Percentiles rank a stretch among this genome's conserved stretches.
Conservation (phyloP, 2,329 filamentous ascomycete genomes). For the Bipolaris cookei region DNA sequence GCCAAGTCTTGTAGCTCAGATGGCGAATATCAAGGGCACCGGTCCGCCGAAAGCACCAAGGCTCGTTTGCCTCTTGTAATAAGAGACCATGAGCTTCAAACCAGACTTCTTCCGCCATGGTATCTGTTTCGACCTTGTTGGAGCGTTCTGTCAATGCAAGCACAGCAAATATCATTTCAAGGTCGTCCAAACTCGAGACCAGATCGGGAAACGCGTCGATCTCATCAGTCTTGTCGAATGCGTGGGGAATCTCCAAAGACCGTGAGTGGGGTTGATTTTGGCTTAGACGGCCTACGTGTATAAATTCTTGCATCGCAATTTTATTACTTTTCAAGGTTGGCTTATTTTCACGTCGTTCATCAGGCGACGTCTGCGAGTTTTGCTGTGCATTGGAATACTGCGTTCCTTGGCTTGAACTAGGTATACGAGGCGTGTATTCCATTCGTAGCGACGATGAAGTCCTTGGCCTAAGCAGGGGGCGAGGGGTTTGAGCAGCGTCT, state of each 20-base stretch:
- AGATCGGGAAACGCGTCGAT: background rate
- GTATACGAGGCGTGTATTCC: background rate
- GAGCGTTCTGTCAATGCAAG: background rate
- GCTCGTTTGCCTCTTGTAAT: background rate
- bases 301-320: background rate
- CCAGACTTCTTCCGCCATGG: background rate
- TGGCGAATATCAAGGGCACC: background rate
- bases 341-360: background rate
- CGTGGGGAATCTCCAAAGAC: background rate
- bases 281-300: background rate
- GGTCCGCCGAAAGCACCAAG: background rate
- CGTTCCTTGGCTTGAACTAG: background rate
- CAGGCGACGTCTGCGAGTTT: background rate
- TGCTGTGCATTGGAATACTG: background rate
- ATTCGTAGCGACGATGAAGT: background rate
- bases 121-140: background rate
- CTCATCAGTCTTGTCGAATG: background rate
- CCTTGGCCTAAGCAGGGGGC: background rate
- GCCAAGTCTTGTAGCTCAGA: background rate
- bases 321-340: background rate
- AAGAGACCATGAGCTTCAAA: background rate
- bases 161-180: background rate
- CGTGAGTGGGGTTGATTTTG: background rate
- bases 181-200: background rate
- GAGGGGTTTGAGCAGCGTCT: background rate